Evolutionary conservation across 108 stramenopile species (phyloP), one percentile per base, ranked within the genome.

Genomic region (Seminavis robusta): DNA sequence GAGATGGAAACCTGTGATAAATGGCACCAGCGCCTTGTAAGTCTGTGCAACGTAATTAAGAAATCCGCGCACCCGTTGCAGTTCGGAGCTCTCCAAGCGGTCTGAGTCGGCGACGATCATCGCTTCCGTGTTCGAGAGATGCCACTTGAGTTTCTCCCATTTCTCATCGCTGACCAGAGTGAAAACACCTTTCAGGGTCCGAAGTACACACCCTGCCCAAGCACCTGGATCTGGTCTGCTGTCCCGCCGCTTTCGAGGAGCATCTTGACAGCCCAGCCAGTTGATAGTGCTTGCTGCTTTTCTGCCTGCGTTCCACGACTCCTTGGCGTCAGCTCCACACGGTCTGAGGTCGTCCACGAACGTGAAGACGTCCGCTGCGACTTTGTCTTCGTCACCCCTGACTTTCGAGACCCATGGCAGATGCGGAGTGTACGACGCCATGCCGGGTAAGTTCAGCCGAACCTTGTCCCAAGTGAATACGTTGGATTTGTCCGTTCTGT

Each of bases 1-100:
- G 1, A 76, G 29, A 42, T 80, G 66, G n/a, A 80, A 50, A 3
- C 79, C 79, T 42, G 72, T 75, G 4, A 80, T 23, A 28, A 69
- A 80, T n/a, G 79, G 79, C 5, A 56, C 26, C 48, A 71, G 42
- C 3, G 8, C 21, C 0, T 47, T 54, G 37, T 74, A 80, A 0
- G 73, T 63, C 34, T 45, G 27, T 2, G 58, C 39, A 15, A 80
- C 66, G 47, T 80, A 67, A 1, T 72, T 65, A 28, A 80, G 8
- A 37, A 80, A 80, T 0, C 79, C 79, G 6, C 62, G 13, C 7
- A 51, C n/a, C 8, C 30, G 33, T 32, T 58, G 46, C 20, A 57
- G 36, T 3, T 4, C 16, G 25, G 47, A 49, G 52, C 61, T 52
- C 31, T 40, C 24, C 13, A 67, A 28, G 0, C 1, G 38, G 8